These are phyloP conservation scores for Phytophthora citricola DNA, from an alignment of 352 stramenopile genomes.

Conservation along the genomic window DNA sequence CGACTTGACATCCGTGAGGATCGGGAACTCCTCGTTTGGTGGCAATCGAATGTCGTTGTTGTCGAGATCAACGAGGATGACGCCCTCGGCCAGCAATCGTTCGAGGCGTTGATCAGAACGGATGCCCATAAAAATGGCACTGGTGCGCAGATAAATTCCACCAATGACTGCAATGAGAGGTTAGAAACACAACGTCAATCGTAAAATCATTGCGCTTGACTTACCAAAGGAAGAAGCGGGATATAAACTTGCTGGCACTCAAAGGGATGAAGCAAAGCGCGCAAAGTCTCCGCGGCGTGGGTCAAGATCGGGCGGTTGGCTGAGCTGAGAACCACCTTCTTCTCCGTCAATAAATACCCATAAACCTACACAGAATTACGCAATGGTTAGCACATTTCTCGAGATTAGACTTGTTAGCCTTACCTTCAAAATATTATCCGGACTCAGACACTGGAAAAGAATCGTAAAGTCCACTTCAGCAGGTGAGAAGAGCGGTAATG, in stretches of 20 bases:
- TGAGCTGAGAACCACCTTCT: constrained; percentile 74
- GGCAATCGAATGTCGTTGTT: constrained; percentile 65
- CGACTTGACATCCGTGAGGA: constrained; percentile 58
- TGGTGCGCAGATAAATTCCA: constrained; percentile 77
- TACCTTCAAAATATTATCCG: constrained; percentile 76
- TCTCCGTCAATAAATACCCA: constrained; percentile 66
- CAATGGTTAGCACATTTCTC: constrained; percentile 1
- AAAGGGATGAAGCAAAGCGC: constrained; percentile 67
- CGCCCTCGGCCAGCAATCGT: constrained; percentile 53
- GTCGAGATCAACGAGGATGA: constrained; percentile 77
- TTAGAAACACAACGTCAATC: background rate
- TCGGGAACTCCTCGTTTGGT: constrained; percentile 49
- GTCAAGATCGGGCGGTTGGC: constrained; percentile 65
- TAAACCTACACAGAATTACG: constrained; percentile 44
- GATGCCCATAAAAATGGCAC: constrained; percentile 84
- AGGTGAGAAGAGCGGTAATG: constrained; percentile 46
- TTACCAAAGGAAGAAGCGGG: constrained; percentile 68
- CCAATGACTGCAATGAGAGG: constrained; percentile 43
- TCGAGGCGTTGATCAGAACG: constrained; percentile 49
- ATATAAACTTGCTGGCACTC: constrained; percentile 83
- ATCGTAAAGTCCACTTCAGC: constrained; percentile 75
- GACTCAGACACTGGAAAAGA: constrained; percentile 70
- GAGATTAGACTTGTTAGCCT: background rate
- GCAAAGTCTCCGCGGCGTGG: constrained; percentile 67
- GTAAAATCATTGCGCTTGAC: background rate